Evolutionary conservation across 2,329 filamentous ascomycete species (phyloP), one percentile per base, ranked within the genome.

Genomic region (Trichoderma arundinaceum): DNA sequence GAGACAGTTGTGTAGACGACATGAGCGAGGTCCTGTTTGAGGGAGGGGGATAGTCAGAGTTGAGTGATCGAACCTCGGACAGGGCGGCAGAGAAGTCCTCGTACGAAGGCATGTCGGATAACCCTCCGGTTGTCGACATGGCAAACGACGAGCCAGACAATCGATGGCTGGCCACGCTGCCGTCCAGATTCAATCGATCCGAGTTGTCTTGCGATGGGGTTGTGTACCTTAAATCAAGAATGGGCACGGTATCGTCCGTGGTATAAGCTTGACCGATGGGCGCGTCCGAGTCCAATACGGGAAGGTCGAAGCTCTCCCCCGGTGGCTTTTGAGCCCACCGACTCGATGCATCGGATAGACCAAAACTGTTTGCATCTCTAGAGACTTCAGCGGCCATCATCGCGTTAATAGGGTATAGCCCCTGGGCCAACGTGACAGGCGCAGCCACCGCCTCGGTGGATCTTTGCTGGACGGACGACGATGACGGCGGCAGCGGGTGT

Each of bases 111-210:
- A 91, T 86, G 71, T 92, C 89, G 5, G 88, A 89, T 48, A 90
- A 79, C 22, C 82, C 83, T 22, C 88, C 84, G 48, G 84, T 84
- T 0, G 86, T 91, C 15, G 90, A 92, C 78, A 92, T 84, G 44
- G 89, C 90, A 72, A 91, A 90, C 1, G 90, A 91, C 2, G 90
- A 91, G 54, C 89, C 89, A 19, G 90, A 91, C 81, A 91, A 85
- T 68, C 88, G 84, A 66, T 89, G 83, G 53, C 83, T 81, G 68
- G 85, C 83, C 52, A 83, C 76, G n/a, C 78, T 79, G 62, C 82
- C 78, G 46, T 87, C 85, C 67, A 84, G 81, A 65, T 79, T 79
- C 67, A 84, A 72, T 17, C 77, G 69, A 41, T 87, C 84, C 32
- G 59, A 43, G 62, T 79, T 77, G n/a, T 88, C 86, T 22, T 75